Conservation (phyloP, 371 early-diverging fungal genomes). For the Sporodiniella umbellata region DNA sequence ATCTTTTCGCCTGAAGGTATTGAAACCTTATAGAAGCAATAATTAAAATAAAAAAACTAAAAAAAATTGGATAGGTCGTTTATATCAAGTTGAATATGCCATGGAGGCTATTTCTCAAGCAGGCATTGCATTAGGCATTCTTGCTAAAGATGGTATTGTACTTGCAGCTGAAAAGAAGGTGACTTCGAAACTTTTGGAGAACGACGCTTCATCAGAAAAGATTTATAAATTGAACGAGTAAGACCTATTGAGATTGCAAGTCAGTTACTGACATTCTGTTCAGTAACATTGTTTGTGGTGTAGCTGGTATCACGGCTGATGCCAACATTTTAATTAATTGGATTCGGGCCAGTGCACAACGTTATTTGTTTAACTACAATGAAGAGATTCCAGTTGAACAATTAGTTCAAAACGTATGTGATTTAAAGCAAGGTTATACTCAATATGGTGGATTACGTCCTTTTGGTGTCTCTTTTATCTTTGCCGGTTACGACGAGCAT, state of each 20-base stretch:
- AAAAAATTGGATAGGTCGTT: constrained; percentile 74
- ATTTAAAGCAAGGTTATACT: constrained; percentile 98
- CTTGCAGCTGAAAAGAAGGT: constrained; percentile 98
- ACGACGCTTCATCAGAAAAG: constrained; percentile 87
- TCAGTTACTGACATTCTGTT: too few species aligned
- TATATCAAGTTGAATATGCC: constrained; percentile 99
- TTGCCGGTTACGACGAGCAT: constrained; percentile 92
- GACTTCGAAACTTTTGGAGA: constrained; percentile 89
- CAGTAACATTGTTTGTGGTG: constrained; percentile 91
- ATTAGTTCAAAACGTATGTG: constrained; percentile 92
- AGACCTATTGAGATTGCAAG: constrained; percentile 3
- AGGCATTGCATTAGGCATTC: constrained; percentile 94
- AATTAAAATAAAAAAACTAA: too few species aligned
- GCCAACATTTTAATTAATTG: constrained; percentile 96
- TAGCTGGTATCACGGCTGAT: constrained; percentile 98
- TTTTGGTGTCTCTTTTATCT: constrained; percentile 98
- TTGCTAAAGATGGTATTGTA: constrained; percentile 93
- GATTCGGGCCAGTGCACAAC: constrained; percentile 87
- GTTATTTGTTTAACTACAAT: constrained; percentile 83
- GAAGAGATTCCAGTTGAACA: constrained; percentile 91
- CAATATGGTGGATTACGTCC: constrained; percentile 99
- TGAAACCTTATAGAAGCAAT: too few species aligned
- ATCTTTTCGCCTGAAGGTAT: constrained; percentile 98
- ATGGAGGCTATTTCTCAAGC: constrained; percentile 99
- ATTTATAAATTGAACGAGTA: constrained; percentile 95